phyloP scores from a whole-genome alignment of 768 basidiomycete species.

The Epithele typhae region DNA sequence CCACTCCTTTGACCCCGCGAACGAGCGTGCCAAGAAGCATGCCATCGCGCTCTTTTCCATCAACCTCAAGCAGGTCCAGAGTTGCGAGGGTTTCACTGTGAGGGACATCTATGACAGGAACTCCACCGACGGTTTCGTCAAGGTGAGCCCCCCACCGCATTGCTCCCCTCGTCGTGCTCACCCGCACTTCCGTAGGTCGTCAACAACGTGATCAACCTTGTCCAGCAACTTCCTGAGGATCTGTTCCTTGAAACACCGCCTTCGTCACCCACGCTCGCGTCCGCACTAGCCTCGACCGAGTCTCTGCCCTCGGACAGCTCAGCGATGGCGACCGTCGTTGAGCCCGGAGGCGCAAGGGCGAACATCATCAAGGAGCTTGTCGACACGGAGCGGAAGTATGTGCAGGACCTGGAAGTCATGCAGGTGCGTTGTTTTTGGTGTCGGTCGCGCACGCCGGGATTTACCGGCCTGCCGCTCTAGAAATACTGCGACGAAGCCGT shows the following conservation, averaged over 20 bases:
- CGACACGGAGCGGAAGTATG: conserved; percentile 94
- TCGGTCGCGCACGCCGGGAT: not conserved
- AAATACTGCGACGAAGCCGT: conserved; percentile 86
- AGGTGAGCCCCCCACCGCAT: conserved; percentile 48
- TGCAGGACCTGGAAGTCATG: conserved; percentile 94
- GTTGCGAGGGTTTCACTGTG: conserved; percentile 83
- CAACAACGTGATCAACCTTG: conserved; percentile 81
- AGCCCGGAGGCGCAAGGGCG: conserved; percentile 56
- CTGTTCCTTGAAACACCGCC: conserved; percentile 62
- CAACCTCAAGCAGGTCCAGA: conserved; percentile 69
- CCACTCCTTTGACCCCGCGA: conserved; percentile 57
- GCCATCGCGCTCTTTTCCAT: conserved; percentile 91
- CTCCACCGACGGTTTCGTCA: conserved; percentile 92
- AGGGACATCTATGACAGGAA: conserved; percentile 88
- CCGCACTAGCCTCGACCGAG: conserved; percentile 57
- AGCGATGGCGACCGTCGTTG: conserved; percentile 32
- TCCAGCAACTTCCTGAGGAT: conserved; percentile 67
- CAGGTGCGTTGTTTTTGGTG: conserved; percentile 54
- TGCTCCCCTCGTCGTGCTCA: too few species aligned
- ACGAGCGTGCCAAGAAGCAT: conserved; percentile 84
- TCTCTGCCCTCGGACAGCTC: conserved; percentile 46
- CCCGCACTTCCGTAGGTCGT: conserved; percentile 55
- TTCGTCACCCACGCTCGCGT: conserved; percentile 42
- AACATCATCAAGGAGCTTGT: conserved; percentile 87
- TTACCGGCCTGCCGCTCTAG: conserved; percentile 36